Conservation (phyloP, 2,329 filamentous ascomycete species). For the Colletotrichum sidae region DNA sequence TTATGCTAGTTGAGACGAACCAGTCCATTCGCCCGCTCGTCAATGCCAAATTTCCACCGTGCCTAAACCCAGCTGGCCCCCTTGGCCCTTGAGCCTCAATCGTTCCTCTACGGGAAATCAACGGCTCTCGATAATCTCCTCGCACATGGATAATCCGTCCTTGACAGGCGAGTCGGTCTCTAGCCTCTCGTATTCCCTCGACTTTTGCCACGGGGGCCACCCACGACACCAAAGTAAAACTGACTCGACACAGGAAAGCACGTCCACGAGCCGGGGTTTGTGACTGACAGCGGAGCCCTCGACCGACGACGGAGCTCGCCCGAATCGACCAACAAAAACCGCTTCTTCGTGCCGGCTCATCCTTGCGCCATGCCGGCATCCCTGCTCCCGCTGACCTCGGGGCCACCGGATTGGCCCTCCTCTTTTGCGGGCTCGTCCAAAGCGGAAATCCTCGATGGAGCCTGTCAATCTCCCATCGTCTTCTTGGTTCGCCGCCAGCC, state of each 20-base stretch:
- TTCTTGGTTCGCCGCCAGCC: constrained; percentile 34
- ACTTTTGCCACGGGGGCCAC: constrained; percentile 3
- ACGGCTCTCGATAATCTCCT: constrained; percentile 30
- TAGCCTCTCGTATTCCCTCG: constrained; percentile 33
- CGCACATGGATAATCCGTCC: constrained; percentile 31
- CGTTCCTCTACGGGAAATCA: constrained; percentile 27
- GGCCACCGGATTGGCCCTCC: constrained; percentile 34
- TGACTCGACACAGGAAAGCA: constrained; percentile 36
- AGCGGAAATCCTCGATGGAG: constrained; percentile 33
- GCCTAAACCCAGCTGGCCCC: constrained; percentile 6
- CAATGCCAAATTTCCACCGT: constrained; percentile 14
- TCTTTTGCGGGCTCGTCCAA: constrained; percentile 30
- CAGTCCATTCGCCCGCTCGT: constrained; percentile 6
- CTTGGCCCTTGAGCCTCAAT: constrained; percentile 31
- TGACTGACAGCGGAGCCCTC: constrained; percentile 36
- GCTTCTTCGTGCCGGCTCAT: constrained; percentile 21
- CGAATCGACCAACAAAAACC: constrained; percentile 34
- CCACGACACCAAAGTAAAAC: constrained; percentile 23
- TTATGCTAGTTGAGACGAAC: constrained; percentile 30
- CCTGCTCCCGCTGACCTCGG: constrained; percentile 20
- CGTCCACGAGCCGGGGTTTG: constrained; percentile 21
- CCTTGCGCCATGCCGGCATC: constrained; percentile 12
- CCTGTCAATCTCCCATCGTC: constrained; percentile 33
- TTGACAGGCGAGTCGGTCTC: constrained; percentile 30
- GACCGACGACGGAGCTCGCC: constrained; percentile 35